Evolutionary conservation across 768 basidiomycete genomes (phyloP).

Genomic region (Suillus decipiens): DNA sequence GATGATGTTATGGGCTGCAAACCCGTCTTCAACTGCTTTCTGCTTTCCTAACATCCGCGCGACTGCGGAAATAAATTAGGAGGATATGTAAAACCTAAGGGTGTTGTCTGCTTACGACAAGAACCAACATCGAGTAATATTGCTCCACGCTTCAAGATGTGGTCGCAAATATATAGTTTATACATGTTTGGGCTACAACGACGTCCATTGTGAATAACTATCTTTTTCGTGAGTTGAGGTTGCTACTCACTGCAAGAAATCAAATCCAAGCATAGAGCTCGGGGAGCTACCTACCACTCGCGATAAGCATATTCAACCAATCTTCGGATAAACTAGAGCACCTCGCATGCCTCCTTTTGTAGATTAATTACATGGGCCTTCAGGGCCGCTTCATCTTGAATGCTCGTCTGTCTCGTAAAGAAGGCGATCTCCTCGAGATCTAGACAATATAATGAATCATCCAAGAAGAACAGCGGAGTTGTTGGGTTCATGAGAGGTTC

Average conservation of each 20-base stretch:
- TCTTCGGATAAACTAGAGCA: neutral
- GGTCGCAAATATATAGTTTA: constrained; percentile 1
- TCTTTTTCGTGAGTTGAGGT: neutral
- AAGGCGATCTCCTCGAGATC: neutral
- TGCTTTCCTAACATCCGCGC: constrained; percentile 39
- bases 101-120: constrained; percentile 30
- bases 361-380: neutral
- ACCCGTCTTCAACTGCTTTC: constrained; percentile 40
- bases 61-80: neutral
- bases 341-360: neutral
- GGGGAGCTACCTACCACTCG: neutral
- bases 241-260: neutral
- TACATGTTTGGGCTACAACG: neutral
- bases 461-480: neutral
- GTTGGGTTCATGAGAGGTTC: neutral
- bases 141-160: constrained; percentile 18
- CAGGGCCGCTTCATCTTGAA: neutral
- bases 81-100: neutral
- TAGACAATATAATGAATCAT: neutral
- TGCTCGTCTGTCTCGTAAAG: neutral
- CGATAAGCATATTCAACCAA: neutral
- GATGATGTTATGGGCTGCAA: constrained; percentile 34
- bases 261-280: constrained; percentile 4
- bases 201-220: neutral
- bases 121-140: constrained; percentile 44